Percentiles rank a stretch among this genome's conserved stretches.
Evolutionary conservation across 2,329 filamentous ascomycete genomes (phyloP).

Genomic region (Colletotrichum magnum): DNA sequence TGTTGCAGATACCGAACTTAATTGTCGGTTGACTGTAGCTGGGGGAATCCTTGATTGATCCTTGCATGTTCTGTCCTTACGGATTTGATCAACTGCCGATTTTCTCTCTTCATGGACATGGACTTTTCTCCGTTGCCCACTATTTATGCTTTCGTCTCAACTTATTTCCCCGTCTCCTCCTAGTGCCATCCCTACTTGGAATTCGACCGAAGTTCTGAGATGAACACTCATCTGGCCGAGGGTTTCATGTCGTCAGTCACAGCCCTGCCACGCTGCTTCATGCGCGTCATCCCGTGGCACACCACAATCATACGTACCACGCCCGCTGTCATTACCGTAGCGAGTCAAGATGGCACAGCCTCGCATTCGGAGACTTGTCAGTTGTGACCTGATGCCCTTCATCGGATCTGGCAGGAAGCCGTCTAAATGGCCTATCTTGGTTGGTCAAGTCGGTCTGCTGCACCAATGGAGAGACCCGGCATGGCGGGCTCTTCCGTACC

Average conservation of each 20-base stretch:
- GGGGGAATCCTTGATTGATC: background rate
- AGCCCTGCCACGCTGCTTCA: slow-evolving; percentile 4
- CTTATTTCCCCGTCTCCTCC: background rate
- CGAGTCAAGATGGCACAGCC: slow-evolving; percentile 2
- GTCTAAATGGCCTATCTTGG: background rate
- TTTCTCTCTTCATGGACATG: background rate
- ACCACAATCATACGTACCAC: slow-evolving; percentile 4
- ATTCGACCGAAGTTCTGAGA: slow-evolving; percentile 11
- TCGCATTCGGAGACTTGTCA: background rate
- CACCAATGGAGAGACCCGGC: too few species aligned
- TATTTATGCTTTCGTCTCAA: slow-evolving; percentile 28
- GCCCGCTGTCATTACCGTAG: background rate
- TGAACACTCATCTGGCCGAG: slow-evolving; percentile 21
- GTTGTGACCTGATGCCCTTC: background rate
- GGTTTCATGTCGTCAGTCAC: slow-evolving; percentile 20
- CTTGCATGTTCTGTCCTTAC: background rate
- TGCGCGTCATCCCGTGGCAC: slow-evolving; percentile 1
- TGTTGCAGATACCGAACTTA: slow-evolving; percentile 26
- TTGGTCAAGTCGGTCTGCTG: background rate
- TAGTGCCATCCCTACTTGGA: background rate
- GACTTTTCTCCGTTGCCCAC: background rate
- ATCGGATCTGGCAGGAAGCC: slow-evolving; percentile 1
- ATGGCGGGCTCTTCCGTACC: too few species aligned
- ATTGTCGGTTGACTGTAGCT: background rate
- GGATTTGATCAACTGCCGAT: background rate